phyloP scores from a whole-genome alignment of 2,329 filamentous ascomycete species.

The Alternaria ethzedia region DNA sequence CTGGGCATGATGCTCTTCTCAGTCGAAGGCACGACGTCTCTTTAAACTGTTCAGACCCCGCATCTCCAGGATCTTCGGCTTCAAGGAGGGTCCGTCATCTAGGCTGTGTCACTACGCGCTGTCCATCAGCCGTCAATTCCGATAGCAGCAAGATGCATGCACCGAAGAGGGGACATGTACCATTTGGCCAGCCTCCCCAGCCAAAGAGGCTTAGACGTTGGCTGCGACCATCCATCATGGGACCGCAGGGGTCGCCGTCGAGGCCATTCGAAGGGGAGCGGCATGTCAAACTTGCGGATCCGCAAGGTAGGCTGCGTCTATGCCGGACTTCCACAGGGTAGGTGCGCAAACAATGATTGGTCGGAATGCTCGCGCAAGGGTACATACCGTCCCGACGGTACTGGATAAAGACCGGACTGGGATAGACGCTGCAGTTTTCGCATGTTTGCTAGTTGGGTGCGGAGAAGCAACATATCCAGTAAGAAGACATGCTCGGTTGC shows the following conservation, averaged over 20 bases:
- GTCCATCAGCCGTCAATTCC: constrained; percentile 21
- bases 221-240: constrained; percentile 16
- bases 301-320: constrained; percentile 28
- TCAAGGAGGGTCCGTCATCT: constrained; percentile 31
- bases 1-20: constrained; percentile 26
- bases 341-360: constrained; percentile 31
- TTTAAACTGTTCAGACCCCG: constrained; percentile 43
- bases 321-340: constrained; percentile 12
- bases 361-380: constrained; percentile 15
- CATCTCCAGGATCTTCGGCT: constrained; percentile 31
- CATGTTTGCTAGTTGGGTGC: constrained; percentile 26
- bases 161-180: constrained; percentile 34
- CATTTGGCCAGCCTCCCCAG: constrained; percentile 12
- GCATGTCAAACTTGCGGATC: constrained; percentile 38
- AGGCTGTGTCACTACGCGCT: constrained; percentile 18
- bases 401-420: constrained; percentile 24
- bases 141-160: constrained; percentile 27
- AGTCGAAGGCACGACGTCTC: constrained; percentile 22
- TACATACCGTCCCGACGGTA: constrained; percentile 26
- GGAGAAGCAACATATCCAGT: constrained; percentile 29
- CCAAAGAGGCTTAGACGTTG: constrained; percentile 14
- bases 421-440: constrained; percentile 27
- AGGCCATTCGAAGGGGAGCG: constrained; percentile 11
- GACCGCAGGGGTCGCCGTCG: constrained; percentile 6
- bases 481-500: constrained; percentile 16